Evolutionary conservation across 2,329 filamentous ascomycete species (phyloP).

Genomic region (Cercospora sp.): DNA sequence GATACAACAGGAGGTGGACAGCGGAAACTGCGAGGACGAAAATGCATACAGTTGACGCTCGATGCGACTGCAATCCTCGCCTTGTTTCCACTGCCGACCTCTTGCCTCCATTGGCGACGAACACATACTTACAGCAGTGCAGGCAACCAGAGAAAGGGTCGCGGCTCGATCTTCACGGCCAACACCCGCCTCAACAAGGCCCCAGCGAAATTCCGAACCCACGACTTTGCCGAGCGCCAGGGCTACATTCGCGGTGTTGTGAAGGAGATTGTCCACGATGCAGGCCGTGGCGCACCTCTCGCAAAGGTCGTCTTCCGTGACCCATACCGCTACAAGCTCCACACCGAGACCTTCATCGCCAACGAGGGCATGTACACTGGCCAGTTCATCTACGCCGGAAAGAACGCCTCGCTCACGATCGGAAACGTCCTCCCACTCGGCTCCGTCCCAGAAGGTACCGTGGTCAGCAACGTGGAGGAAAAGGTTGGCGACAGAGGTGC

Average conservation of each 20-base stretch:
- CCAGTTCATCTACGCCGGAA: constrained; percentile 99
- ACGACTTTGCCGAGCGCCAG: constrained; percentile 79
- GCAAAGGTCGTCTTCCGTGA: constrained; percentile 96
- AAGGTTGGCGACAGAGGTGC: constrained; percentile 95
- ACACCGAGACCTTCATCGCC: constrained; percentile 99
- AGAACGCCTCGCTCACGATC: constrained; percentile 95
- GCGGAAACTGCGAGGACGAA: constrained; percentile 5
- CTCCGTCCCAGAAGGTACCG: constrained; percentile 97
- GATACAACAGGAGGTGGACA: constrained; percentile 6
- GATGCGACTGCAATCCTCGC: constrained; percentile 4
- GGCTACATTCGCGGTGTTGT: constrained; percentile 97
- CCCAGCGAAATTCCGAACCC: constrained; percentile 90
- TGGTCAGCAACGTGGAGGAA: constrained; percentile 99
- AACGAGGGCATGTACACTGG: constrained; percentile 99
- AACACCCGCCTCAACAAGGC: constrained; percentile 75
- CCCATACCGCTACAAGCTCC: constrained; percentile 96
- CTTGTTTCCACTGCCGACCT: constrained; percentile 4
- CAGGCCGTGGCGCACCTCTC: constrained; percentile 95
- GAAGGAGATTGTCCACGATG: constrained; percentile 99
- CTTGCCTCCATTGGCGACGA: constrained; percentile 2
- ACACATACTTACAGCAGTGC: constrained; percentile 49
- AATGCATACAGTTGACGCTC: constrained; percentile 2
- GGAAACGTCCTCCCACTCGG: constrained; percentile 95
- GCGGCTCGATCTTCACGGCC: constrained; percentile 72
- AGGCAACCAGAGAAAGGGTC: constrained; percentile 73